phyloP scores from a whole-genome alignment of 1,284 basidiomycete species.

The Papiliotrema terrestris region DNA sequence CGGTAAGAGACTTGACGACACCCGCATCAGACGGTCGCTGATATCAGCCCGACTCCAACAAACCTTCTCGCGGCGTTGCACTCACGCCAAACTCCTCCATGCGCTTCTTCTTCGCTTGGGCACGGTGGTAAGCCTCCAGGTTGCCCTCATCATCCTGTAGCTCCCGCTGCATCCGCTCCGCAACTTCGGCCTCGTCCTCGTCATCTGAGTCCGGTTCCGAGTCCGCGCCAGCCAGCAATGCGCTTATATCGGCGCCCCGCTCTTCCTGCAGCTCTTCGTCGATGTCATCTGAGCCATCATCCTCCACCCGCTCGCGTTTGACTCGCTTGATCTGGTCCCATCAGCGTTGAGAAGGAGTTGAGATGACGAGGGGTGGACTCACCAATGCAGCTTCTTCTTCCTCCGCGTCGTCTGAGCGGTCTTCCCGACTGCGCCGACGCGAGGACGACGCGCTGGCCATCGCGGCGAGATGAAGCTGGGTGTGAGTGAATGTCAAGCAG shows the following conservation, averaged over 20 bases:
- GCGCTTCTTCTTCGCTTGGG: neutral
- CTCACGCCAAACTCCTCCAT: constrained; percentile 5
- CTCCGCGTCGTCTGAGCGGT: no score
- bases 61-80: neutral
- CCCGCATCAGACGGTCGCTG: constrained; percentile 77
- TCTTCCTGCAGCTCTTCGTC: constrained; percentile 3
- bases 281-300: neutral
- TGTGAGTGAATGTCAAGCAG: no score
- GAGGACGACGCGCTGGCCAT: no score
- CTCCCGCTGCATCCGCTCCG: neutral
- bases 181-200: neutral
- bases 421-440: no score
- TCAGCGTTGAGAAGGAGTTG: neutral
- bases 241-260: neutral
- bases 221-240: neutral
- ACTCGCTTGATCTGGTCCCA: constrained; percentile 21
- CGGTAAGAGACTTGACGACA: constrained; percentile 78
- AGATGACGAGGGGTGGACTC: no score
- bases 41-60: neutral
- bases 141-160: no score
- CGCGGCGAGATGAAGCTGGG: no score
- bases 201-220: neutral
- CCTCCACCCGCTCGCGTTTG: constrained; percentile 15
- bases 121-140: no score
- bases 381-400: no score